Evolutionary conservation across 2,329 filamentous ascomycete species (phyloP).

Genomic region (Rhynchosporium secalis): DNA sequence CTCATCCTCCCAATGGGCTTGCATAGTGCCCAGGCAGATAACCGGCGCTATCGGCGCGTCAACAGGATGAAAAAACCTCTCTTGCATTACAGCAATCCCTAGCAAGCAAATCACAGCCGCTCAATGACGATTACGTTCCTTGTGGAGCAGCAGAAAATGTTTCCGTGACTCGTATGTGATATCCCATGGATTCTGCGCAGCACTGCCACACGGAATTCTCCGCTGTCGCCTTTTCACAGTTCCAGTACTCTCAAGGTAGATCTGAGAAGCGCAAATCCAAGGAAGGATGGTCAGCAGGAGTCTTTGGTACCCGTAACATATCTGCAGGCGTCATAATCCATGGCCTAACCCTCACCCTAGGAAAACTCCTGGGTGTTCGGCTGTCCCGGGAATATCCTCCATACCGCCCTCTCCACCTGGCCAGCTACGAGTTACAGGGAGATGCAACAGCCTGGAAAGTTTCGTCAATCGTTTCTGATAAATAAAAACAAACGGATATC

Average conservation of each 20-base stretch:
- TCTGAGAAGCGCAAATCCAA: not conserved
- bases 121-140: not conserved
- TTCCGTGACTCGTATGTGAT: not conserved
- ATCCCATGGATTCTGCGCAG: not conserved
- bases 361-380: not conserved
- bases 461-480: not conserved
- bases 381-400: not conserved
- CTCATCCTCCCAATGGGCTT: not conserved
- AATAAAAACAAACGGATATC: not conserved
- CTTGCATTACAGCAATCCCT: not conserved
- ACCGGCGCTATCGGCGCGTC: not conserved
- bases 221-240: not conserved
- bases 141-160: not conserved
- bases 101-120: not conserved
- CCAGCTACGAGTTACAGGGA: not conserved
- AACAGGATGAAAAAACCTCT: too few relatives aligned
- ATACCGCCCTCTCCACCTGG: not conserved
- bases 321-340: not conserved
- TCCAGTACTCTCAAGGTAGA: not conserved
- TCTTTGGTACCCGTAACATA: not conserved
- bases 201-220: not conserved
- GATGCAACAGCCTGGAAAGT: not conserved
- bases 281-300: not conserved
- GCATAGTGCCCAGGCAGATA: slow-evolving; percentile 2
- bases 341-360: not conserved